Base-by-base conservation (phyloP, 345 rosid species). In the Gossypium longicalyx region DNA sequence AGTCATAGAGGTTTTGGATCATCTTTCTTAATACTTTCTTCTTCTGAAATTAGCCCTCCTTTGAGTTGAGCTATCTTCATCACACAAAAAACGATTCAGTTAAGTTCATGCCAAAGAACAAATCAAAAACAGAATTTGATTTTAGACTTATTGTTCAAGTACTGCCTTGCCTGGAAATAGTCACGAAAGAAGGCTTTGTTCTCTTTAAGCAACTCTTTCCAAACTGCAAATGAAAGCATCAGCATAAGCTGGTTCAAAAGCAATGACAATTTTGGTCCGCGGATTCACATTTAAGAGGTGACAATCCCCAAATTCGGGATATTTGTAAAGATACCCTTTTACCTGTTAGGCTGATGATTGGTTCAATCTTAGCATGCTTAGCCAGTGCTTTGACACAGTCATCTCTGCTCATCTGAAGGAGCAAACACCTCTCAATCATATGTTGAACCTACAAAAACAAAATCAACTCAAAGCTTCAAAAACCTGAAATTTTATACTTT, bases 361-460 rank as follows among this genome's bases (percentile, higher is more conserved):
- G 90, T 44, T 85, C 77, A 58, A 85, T 77, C 23, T 45, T 62
- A 0, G 87, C 87, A 73, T 87, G 82, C 64, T 79, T 83, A n/a
- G 77, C 80, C 2, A 87, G 83, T 8, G 86, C 82, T 22, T 68
- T 72, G 66, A 82, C 72, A 76, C 88, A 85, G 20, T 83, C 88
- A 41, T 87, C 87, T 74, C 84, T 82, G 57, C 71, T 79, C 88
- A 85, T 85, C 43, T 76, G 83, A 61, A 85, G 77, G 27, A 84
- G 68, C 63, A 85, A 62, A 78, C 90, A 87, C 75, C 83, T 82
- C 85, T 85, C 88, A 59, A 83, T 87, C 90, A 83, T 74, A 49
- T 83, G 79, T 41, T 87, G 90, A 79, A 87, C 90, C 88, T 87
- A 51, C 34, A 61, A 12, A 47, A 12, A 49, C 3, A 53, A 17